Evolutionary conservation across 2,329 filamentous ascomycete species (phyloP), one percentile per base, ranked within the genome.

Genomic region (Aspergillus viridinutans): DNA sequence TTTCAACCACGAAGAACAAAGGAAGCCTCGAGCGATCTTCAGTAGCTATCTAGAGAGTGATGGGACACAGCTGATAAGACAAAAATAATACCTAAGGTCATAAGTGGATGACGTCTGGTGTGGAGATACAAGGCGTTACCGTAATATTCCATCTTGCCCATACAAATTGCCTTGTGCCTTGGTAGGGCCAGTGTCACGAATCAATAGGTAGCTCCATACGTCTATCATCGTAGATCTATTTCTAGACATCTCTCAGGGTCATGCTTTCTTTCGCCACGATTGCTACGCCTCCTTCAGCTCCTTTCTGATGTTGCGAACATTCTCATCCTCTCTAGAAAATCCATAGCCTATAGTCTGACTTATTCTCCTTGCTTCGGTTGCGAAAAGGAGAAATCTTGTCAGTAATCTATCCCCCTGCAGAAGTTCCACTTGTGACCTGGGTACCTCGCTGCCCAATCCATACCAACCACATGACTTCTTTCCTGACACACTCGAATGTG

Each of bases 51-150:
- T 25, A 25, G 25, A 25, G 25, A 25, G 3, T 23, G 25, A 5
- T 14, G 29, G 29, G 29, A 5, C 12, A 38, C 17, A 42, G 35
- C 42, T 25, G 20, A 20, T 21, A 6, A 21, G 10, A 10, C 20
- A 14, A 45, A 25, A 47, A 7, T 4, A 47, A 12, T 14, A 23
- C n/a, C n/a, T n/a, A n/a, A n/a, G n/a, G n/a, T n/a, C n/a, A 23
- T 21, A 12, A 20, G 43, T 21, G 21, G 23, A 47, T 47, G 43
- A 47, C 43, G 43, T 47, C 43, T 26, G 43, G 28, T 43, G 38
- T n/a, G 50, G 50, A 45, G 50, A 42, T 47, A 52, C 50, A 25
- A n/a, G 35, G 50, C 50, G 50, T 52, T 52, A 52, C 50, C 23
- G 50, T 52, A 52, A 47, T 47, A 47, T 47, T 47, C 43, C 21